Base-by-base conservation (phyloP, 345 rosid species). In the Lepidium aucheri region DNA sequence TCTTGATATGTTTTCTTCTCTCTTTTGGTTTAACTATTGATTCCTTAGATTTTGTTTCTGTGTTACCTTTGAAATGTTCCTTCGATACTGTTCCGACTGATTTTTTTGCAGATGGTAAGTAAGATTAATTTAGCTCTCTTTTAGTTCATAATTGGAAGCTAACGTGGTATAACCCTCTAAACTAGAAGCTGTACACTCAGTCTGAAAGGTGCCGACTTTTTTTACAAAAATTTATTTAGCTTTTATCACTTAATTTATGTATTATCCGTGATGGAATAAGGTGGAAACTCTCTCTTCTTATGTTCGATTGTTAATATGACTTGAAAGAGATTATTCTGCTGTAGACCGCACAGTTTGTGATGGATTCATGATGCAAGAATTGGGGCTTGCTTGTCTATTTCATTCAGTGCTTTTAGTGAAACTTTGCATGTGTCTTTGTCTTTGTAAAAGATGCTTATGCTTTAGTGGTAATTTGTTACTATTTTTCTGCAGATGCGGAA, bases 401-500 rank as follows among this genome's bases (percentile, higher is more conserved):
- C 5, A 8, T 43, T 40, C 7, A 30, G 18, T 16, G 32, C 9
- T 54, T 30, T 15, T 45, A 17, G 30, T 71, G 43, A 36, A 26
- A 15, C 9, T 51, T 32, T 26, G 61, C 34, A 11, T 63, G 61
- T 49, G 26, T 58, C 18, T 61, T 28, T 34, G 43, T 26, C 46
- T 63, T 53, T 36, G 34, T 54, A 0, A 13, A 1, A 5, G 9
- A 40, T 55, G 49, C 49, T 44, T 63, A 12, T 43, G 72, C 49
- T 44, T 40, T 64, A 53, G 17, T 77, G 53, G 14, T 56, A 24
- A 69, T 11, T 49, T 36, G 55, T 42, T 33, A 8, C 15, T 43
- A 2, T 36, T 32, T 43, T 3, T 8, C n/a, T 70, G 78, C 69
- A 86, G 87, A 75, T 67, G 26, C 50, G 11, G 39, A 36, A 39